phyloP scores from a whole-genome alignment of 306 rosid genomes.

The Fagus sylvatica region DNA sequence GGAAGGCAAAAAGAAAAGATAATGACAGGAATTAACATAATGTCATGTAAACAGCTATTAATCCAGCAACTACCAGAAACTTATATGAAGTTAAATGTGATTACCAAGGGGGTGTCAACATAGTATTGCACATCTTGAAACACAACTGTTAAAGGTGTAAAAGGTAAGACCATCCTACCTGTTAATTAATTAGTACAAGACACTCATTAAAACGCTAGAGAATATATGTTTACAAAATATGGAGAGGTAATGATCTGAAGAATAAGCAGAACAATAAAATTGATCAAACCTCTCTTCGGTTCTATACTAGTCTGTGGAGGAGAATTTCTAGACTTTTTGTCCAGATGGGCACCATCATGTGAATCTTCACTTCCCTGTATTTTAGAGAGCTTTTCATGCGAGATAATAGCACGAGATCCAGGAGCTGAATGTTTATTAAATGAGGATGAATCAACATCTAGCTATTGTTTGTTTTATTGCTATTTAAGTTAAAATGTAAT shows the following conservation, averaged over 20 bases:
- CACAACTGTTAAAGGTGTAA: slow-evolving; percentile 37
- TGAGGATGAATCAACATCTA: not conserved
- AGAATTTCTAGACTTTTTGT: not conserved
- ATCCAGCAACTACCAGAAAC: too few species aligned
- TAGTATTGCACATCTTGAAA: slow-evolving; percentile 49
- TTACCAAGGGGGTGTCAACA: slow-evolving; percentile 45
- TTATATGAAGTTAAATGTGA: not conserved
- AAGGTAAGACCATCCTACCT: slow-evolving; percentile 44
- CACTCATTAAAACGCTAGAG: too few species aligned
- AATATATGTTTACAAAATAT: too few species aligned
- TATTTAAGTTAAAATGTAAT: not conserved
- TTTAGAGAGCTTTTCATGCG: slow-evolving; percentile 37
- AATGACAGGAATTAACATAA: not conserved
- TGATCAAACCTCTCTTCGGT: slow-evolving; percentile 13
- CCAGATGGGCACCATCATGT: slow-evolving; percentile 1
- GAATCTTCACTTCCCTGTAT: slow-evolving; percentile 10
- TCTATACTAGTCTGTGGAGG: slow-evolving; percentile 6
- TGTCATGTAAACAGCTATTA: not conserved
- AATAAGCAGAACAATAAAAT: not conserved
- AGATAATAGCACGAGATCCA: slow-evolving; percentile 35
- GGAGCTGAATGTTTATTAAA: slow-evolving; percentile 39
- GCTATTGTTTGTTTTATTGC: not conserved
- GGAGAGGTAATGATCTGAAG: too few species aligned
- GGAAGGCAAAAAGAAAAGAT: not conserved
- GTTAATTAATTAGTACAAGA: slow-evolving; percentile 14